These are phyloP conservation scores for Pseudofabraea citricarpa DNA, from an alignment of 2,329 filamentous ascomycete genomes.

Conservation along the genomic window DNA sequence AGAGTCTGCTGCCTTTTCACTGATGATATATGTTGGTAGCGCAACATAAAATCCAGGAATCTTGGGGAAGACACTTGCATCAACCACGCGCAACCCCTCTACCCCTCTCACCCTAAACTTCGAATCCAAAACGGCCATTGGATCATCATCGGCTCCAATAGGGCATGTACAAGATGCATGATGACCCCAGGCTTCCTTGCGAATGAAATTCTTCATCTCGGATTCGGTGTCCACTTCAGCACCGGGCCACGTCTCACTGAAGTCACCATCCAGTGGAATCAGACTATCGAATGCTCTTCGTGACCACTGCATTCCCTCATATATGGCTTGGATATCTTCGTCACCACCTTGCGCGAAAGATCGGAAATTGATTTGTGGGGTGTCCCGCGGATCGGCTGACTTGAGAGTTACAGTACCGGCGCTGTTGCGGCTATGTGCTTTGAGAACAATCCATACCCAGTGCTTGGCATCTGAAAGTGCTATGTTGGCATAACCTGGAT, in stretches of 20 bases:
- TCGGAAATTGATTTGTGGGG: conserved; percentile 58
- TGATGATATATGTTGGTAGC: conserved; percentile 47
- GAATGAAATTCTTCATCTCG: conserved; percentile 41
- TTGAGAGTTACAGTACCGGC: conserved; percentile 58
- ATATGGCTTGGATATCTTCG: conserved; percentile 14
- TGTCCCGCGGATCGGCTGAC: conserved; percentile 57
- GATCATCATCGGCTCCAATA: conserved; percentile 36
- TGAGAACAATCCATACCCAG: conserved; percentile 39
- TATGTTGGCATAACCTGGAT: conserved; percentile 32
- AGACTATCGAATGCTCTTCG: conserved; percentile 32
- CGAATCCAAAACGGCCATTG: conserved; percentile 46
- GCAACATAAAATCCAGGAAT: conserved; percentile 46
- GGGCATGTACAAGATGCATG: conserved; percentile 50
- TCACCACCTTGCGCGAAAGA: conserved; percentile 45
- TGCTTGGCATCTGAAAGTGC: conserved; percentile 34
- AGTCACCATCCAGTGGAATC: conserved; percentile 36
- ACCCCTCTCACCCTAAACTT: conserved; percentile 52
- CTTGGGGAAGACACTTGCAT: conserved; percentile 51
- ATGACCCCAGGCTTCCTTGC: conserved; percentile 49
- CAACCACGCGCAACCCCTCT: conserved; percentile 52
- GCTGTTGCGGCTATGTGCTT: conserved; percentile 57
- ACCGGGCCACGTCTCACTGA: conserved; percentile 38
- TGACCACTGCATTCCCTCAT: conserved; percentile 12
- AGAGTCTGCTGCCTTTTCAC: conserved; percentile 47
- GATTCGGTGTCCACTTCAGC: conserved; percentile 34